Evolutionary conservation across 768 basidiomycete species (phyloP), one percentile per base, ranked within the genome.

Genomic region (Chlorophyllum brunneum): DNA sequence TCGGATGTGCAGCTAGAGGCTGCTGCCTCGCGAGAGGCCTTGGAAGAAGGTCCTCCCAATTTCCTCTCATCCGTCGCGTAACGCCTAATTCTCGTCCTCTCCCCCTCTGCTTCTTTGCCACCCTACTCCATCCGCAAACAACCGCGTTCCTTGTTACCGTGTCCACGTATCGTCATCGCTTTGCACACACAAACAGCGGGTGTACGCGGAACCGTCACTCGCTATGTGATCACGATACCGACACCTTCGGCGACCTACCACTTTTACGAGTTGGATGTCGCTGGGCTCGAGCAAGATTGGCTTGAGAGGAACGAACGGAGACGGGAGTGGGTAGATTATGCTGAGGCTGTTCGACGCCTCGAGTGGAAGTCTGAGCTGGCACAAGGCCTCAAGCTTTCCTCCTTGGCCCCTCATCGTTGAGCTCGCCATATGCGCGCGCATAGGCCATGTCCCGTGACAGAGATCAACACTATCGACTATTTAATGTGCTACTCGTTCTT

Each of bases 1-100:
- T 77, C 85, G 52, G 91, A 93, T 79, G 83, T 78, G 61, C 77
- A 75, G 69, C 74, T 92, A 63, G 89, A 92, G 77, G 85, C 82
- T 73, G 91, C 91, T 67, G 91, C 91, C 73, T 86, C 82, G 63
- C 81, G 91, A 70, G 91, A 93, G 83, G 91, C 91, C 73, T 77
- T 87, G 70, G 91, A 93, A 88, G 91, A 93, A 92, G 91, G 91
- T 93, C 88, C 83, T 83, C 83, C 82, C 82, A 75, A 81, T 85
- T 79, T 79, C 83, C 77, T 83, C 75, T 83, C 69, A 79, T 53
- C 74, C 78, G 80, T 85, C 79, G 75, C 77, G 75, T 78, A 79
- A 70, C 78, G 81, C 83, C 82, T 86, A 77, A 86, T 81, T 70
- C 71, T 72, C 64, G 72, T 67, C 69, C 65, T 63, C 64, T 67